phyloP scores from a whole-genome alignment of 2,329 filamentous ascomycete genomes.

The Nothomitra cinnamomea region DNA sequence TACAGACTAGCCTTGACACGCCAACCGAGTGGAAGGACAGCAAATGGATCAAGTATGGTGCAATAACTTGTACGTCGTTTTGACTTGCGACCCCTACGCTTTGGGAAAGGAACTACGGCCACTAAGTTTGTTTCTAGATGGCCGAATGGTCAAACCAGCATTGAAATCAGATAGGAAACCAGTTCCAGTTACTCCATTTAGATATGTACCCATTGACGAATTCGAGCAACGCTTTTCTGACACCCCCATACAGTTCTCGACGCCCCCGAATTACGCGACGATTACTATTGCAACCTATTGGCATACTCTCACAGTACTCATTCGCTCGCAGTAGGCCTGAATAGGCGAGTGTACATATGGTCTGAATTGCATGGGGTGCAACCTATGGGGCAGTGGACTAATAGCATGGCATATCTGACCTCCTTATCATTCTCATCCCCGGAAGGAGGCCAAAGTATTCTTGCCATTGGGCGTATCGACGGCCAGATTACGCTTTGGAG shows the following conservation, averaged over 20 bases:
- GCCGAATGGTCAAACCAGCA: constrained; percentile 6
- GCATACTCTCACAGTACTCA: constrained; percentile 64
- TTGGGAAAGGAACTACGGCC: constrained; percentile 13
- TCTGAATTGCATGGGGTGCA: constrained; percentile 56
- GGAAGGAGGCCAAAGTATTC: constrained; percentile 56
- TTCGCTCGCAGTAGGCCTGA: constrained; percentile 70
- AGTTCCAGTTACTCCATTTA: constrained; percentile 60
- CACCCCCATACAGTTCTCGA: constrained; percentile 54
- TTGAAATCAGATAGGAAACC: constrained; percentile 22
- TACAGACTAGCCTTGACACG: constrained; percentile 1
- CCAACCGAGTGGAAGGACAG: constrained; percentile 23
- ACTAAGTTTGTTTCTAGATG: constrained; percentile 10
- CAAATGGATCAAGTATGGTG: constrained; percentile 22
- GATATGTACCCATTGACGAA: constrained; percentile 31
- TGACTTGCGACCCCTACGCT: constrained; percentile 8
- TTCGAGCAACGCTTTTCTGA: constrained; percentile 17
- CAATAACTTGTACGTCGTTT: constrained; percentile 18
- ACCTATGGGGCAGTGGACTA: constrained; percentile 33
- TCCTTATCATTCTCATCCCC: constrained; percentile 80
- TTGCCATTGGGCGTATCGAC: constrained; percentile 70
- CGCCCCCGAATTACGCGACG: constrained; percentile 74
- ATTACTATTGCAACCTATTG: constrained; percentile 87
- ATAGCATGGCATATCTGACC: constrained; percentile 43
- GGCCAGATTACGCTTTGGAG: constrained; percentile 66
- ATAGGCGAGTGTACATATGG: constrained; percentile 72